Base-by-base conservation (phyloP, 1,139 yeast genomes). In the Nematodospora anomalae region DNA sequence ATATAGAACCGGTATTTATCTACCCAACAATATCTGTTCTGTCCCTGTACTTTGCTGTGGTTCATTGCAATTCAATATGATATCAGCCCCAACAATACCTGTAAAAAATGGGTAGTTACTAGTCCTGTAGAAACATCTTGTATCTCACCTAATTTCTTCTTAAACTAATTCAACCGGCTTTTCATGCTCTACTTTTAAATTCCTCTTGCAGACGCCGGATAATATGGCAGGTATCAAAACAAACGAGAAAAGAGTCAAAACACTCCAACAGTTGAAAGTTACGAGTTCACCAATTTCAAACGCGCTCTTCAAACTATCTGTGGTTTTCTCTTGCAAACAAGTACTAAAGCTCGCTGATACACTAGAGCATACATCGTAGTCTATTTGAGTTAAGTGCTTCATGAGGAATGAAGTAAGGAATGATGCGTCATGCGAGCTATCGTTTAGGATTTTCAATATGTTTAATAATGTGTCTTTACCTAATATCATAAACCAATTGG, bases 381-480 rank as follows among this genome's bases (percentile, higher is more conserved):
- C 27, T 21, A 6, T 4, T n/a, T 12, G 27, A 7, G 11, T 25
- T 11, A 25, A 25, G 12, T 25, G n/a, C 7, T 10, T 25, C 16
- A 16, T 14, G 16, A 29, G 14, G 4, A 29, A 6, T 14, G 25
- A 15, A 6, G 32, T 26, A 6, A 33, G 20, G 12, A 16, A 26
- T 21, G 27, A 11, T 7, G 21, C 13, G 4, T 11, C n/a, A 4
- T 11, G 14, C 4, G 26, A 13, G n/a, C 21, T 28, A 13, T 6
- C 8, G 9, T 16, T 11, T 10, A 18, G 4, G 7, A 26, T 30
- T 41, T 40, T n/a, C 14, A 52, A 30, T 30, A 51, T 30, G 42
- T 58, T 61, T 26, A 52, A 38, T 13, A 60, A 40, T 2, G 54
- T 45, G 41, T 63, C 66, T 24, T 51, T 51, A 23, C 52, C 51